These are phyloP conservation scores for Fusarium stilboides DNA, from an alignment of 2,329 filamentous ascomycete genomes.

Conservation along the genomic window DNA sequence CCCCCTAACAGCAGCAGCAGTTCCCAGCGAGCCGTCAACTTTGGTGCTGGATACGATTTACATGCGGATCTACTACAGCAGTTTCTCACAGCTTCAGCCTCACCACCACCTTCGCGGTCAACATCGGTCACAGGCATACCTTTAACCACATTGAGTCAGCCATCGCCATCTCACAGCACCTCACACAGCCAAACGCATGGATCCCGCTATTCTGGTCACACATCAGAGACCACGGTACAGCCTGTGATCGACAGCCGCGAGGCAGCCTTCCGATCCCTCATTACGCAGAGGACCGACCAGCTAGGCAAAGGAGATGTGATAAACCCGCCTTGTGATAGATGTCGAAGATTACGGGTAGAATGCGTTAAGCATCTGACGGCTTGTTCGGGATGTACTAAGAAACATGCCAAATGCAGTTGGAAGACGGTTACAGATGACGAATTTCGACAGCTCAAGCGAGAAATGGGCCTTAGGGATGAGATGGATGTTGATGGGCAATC, in stretches of 20 bases:
- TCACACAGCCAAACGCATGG: conserved; percentile 39
- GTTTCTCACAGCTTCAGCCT: conserved; percentile 55
- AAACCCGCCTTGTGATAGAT: conserved; percentile 87
- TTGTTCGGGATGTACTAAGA: conserved; percentile 89
- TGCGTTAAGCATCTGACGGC: conserved; percentile 90
- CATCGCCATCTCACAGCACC: conserved; percentile 48
- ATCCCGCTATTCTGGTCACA: conserved; percentile 36
- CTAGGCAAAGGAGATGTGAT: conserved; percentile 81
- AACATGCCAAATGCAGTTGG: conserved; percentile 92
- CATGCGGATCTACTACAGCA: conserved; percentile 71
- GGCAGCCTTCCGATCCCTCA: conserved; percentile 65
- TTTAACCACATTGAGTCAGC: conserved; percentile 43
- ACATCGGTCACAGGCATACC: conserved; percentile 50
- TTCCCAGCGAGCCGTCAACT: conserved; percentile 42
- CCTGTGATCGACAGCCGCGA: conserved; percentile 48
- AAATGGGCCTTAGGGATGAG: conserved; percentile 47
- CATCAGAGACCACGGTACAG: conserved; percentile 48
- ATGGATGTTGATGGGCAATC: conserved; percentile 37
- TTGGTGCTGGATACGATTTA: conserved; percentile 61
- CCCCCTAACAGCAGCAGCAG: conserved; percentile 48
- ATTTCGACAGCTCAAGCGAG: conserved; percentile 51
- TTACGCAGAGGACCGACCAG: conserved; percentile 82
- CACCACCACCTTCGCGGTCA: conserved; percentile 48
- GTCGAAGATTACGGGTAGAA: conserved; percentile 82
- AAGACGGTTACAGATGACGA: conserved; percentile 85